Percentiles rank a stretch among this genome's conserved stretches.
Conservation (phyloP, 108 stramenopile genomes). For the Discostella pseudostelligera region DNA sequence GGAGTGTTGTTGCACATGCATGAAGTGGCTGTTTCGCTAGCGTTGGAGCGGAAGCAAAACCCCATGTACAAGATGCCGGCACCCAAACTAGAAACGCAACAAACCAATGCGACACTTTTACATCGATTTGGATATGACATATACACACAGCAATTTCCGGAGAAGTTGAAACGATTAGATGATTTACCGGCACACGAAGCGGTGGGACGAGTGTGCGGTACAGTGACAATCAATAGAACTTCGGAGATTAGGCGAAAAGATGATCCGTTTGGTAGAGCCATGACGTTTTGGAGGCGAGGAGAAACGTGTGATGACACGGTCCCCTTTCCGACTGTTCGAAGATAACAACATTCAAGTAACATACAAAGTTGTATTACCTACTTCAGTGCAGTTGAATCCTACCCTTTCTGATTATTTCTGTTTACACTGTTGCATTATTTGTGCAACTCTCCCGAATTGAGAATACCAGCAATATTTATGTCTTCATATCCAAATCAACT, state of each 20-base stretch:
- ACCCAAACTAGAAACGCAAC: slow-evolving; percentile 3
- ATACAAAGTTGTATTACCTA: not conserved
- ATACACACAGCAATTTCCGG: slow-evolving; percentile 57
- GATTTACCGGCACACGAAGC: not conserved
- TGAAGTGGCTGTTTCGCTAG: slow-evolving; percentile 39
- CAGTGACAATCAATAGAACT: slow-evolving; percentile 38
- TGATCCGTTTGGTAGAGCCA: slow-evolving; percentile 65
- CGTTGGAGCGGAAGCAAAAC: slow-evolving; percentile 15
- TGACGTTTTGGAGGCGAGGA: slow-evolving; percentile 64
- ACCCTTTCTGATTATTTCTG: no score
- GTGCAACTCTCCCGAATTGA: no score
- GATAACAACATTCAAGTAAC: not conserved
- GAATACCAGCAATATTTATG: no score
- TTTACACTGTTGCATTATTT: no score
- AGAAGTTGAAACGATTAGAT: slow-evolving; percentile 37
- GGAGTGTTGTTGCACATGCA: slow-evolving; percentile 53
- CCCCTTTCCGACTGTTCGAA: slow-evolving; percentile 45
- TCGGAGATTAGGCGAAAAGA: slow-evolving; percentile 50
- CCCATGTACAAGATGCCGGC: not conserved
- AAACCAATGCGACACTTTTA: slow-evolving; percentile 35
- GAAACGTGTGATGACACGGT: slow-evolving; percentile 58
- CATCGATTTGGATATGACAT: slow-evolving; percentile 70
- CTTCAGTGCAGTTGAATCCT: no score
- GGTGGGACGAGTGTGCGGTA: slow-evolving; percentile 4
- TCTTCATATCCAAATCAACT: no score